Evolutionary conservation across 495 filamentous ascomycete genomes (phyloP).

Genomic region (Trichoderma reesei): DNA sequence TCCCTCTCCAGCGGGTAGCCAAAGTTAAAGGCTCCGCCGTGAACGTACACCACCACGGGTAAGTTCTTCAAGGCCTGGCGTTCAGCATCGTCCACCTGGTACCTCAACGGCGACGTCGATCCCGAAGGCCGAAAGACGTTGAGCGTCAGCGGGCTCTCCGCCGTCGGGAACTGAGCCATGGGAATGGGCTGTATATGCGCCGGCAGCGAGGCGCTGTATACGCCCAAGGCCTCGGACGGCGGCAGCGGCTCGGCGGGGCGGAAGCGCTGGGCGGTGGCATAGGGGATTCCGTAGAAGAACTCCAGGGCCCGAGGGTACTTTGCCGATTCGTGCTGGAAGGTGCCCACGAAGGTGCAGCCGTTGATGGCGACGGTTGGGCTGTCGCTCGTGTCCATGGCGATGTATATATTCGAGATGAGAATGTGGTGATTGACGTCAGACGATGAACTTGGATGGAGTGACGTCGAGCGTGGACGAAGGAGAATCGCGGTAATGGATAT

Average conservation of each 20-base stretch:
- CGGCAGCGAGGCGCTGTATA: conserved; percentile 28
- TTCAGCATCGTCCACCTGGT: conserved; percentile 16
- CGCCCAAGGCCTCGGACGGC: conserved; percentile 15
- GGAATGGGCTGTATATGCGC: conserved; percentile 18
- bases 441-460: no score
- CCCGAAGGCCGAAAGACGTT: conserved; percentile 35
- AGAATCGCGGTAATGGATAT: no score
- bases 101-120: conserved; percentile 21
- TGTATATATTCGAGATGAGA: not conserved
- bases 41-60: conserved; percentile 51
- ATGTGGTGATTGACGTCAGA: not conserved
- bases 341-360: conserved; percentile 8
- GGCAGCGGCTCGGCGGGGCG: conserved; percentile 36
- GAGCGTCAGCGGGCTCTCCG: conserved; percentile 44
- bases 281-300: conserved; percentile 52
- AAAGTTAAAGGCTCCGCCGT: conserved; percentile 45
- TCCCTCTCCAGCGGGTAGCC: conserved; percentile 34
- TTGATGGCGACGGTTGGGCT: conserved; percentile 3
- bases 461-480: no score
- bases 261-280: conserved; percentile 49
- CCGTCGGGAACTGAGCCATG: conserved; percentile 16
- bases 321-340: not conserved
- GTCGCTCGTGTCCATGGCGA: not conserved
- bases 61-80: conserved; percentile 23
- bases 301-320: conserved; percentile 38